Evolutionary conservation across 768 basidiomycete genomes (phyloP).

Genomic region (Mycena alexandri): DNA sequence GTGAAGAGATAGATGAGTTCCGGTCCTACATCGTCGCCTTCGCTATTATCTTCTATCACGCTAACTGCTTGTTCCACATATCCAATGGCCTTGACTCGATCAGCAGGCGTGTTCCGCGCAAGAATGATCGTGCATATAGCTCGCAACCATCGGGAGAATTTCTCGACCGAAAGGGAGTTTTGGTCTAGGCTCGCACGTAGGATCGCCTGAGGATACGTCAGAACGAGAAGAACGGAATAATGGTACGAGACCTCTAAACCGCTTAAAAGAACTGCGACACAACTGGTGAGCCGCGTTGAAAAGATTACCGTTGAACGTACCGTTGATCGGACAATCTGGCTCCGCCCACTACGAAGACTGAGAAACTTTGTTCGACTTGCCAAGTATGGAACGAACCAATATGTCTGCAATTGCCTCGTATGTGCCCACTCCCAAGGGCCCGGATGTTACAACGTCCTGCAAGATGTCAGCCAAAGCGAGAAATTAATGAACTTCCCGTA

Average conservation of each 20-base stretch:
- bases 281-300: constrained; percentile 21
- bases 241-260: constrained; percentile 72
- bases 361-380: constrained; percentile 9
- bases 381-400: constrained; percentile 56
- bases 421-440: constrained; percentile 66
- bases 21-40: constrained; percentile 59
- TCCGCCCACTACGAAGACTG: constrained; percentile 80
- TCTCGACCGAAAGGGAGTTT: constrained; percentile 76
- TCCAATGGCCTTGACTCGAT: constrained; percentile 81
- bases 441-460: constrained; percentile 69
- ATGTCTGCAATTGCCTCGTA: constrained; percentile 87
- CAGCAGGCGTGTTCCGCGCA: constrained; percentile 71
- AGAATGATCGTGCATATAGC: constrained; percentile 87
- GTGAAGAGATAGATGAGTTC: not conserved
- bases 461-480: constrained; percentile 28
- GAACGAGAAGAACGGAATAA: constrained; percentile 31
- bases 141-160: constrained; percentile 90
- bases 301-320: constrained; percentile 52
- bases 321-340: constrained; percentile 79
- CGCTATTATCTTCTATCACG: constrained; percentile 77
- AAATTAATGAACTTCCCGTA: constrained; percentile 44
- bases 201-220: constrained; percentile 67
- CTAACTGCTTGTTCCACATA: constrained; percentile 84
- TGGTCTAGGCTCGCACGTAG: constrained; percentile 79
- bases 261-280: constrained; percentile 71